Evolutionary conservation across 306 rosid genomes (phyloP).

Genomic region (Spatholobus suberectus): DNA sequence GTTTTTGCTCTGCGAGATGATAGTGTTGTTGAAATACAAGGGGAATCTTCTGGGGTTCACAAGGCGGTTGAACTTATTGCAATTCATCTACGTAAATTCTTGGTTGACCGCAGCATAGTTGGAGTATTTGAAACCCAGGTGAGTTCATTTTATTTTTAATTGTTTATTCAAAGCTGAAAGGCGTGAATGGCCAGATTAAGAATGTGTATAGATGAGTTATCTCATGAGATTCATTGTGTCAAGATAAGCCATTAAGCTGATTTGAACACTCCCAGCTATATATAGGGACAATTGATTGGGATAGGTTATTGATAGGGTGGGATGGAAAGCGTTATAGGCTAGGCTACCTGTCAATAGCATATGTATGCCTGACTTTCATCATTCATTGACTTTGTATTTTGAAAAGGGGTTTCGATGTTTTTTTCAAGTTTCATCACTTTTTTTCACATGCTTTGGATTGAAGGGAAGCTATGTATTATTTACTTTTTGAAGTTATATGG

Average conservation of each 20-base stretch:
- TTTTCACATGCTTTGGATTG: conserved; percentile 7
- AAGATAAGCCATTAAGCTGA: conserved; percentile 10
- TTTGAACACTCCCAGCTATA: background rate
- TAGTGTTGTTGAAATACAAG: conserved; percentile 67
- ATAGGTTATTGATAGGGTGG: background rate
- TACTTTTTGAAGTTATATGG: background rate
- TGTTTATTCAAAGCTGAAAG: conserved; percentile 13
- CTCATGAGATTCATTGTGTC: background rate
- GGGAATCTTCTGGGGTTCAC: conserved; percentile 60
- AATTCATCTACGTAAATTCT: conserved; percentile 59
- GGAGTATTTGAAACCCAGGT: conserved; percentile 67
- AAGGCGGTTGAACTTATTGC: conserved; percentile 65
- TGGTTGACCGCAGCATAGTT: conserved; percentile 69
- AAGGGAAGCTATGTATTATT: background rate
- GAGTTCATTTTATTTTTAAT: conserved; percentile 16
- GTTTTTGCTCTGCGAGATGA: conserved; percentile 61
- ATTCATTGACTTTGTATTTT: background rate
- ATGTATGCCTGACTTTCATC: background rate
- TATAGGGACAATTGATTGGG: conserved; percentile 9
- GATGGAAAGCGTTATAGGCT: conserved; percentile 16
- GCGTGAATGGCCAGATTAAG: background rate
- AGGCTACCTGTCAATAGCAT: conserved; percentile 1
- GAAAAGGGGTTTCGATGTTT: conserved; percentile 24
- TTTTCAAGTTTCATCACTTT: background rate
- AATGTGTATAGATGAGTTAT: background rate